phyloP scores from a whole-genome alignment of 768 basidiomycete genomes.

The Podaxis sp. region DNA sequence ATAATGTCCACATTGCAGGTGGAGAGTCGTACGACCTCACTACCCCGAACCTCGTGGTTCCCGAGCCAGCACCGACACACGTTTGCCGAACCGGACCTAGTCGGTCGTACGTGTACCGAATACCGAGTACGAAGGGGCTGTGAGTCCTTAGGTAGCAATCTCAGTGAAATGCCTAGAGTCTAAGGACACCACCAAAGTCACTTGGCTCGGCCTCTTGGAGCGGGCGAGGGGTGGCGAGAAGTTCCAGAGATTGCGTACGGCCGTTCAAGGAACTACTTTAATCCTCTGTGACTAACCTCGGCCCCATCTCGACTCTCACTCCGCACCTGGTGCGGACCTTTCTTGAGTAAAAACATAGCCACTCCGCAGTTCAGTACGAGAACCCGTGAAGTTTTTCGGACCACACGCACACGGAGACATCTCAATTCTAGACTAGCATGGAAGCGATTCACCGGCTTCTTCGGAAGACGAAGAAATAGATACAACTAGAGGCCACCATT shows the following conservation, averaged over 20 bases:
- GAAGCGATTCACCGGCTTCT: neutral
- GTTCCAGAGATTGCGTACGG: neutral
- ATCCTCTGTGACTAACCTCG: neutral
- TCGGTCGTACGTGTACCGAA: neutral
- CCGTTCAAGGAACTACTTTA: neutral
- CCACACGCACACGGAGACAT: neutral
- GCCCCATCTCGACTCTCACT: neutral
- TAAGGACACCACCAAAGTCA: neutral
- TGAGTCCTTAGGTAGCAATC: neutral
- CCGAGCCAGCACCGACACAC: conserved; percentile 10
- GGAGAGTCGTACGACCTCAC: neutral
- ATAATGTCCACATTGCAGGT: neutral
- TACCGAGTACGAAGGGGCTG: neutral
- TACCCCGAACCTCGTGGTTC: neutral
- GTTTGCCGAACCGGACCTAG: conserved; percentile 1
- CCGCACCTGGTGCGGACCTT: neutral
- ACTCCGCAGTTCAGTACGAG: neutral
- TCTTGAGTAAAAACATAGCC: neutral
- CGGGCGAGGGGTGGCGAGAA: neutral
- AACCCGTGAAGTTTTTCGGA: neutral
- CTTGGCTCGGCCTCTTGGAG: neutral
- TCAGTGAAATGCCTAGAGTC: neutral
- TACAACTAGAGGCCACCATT: neutral
- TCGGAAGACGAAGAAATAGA: neutral
- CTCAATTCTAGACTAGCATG: neutral